Percentiles rank a stretch among this genome's conserved stretches.
phyloP scores from a whole-genome alignment of 306 rosid species.

The Alnus glutinosa region DNA sequence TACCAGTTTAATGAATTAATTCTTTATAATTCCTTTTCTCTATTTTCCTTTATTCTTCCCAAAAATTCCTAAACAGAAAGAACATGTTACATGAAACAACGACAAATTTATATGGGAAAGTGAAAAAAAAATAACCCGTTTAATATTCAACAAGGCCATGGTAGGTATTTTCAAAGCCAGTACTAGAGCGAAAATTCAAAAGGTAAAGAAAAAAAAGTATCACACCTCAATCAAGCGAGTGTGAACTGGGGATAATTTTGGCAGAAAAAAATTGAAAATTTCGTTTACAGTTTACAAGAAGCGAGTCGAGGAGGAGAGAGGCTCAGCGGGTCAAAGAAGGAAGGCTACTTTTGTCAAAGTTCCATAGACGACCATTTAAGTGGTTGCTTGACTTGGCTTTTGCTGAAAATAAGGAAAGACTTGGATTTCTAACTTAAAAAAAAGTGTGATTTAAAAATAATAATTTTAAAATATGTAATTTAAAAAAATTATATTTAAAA shows the following conservation, averaged over 20 bases:
- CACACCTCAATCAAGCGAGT: slow-evolving; percentile 1
- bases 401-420: not conserved
- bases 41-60: no score
- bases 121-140: no score
- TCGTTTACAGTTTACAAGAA: not conserved
- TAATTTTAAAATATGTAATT: no score
- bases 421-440: no score
- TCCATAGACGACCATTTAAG: slow-evolving; percentile 29
- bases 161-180: slow-evolving; percentile 4
- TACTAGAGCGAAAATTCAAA: not conserved
- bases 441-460: no score
- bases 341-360: slow-evolving; percentile 37
- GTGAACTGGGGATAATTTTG: slow-evolving; percentile 21
- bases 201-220: not conserved
- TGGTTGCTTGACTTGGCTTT: slow-evolving; percentile 22
- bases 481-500: no score
- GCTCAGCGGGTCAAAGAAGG: slow-evolving; percentile 34
- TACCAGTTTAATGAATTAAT: no score
- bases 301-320: not conserved
- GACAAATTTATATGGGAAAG: not conserved
- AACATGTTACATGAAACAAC: no score
- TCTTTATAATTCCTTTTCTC: no score
- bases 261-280: not conserved
- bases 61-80: no score
- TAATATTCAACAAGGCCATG: slow-evolving; percentile 5